Conservation (phyloP, 257 asterid species). For the Solanum chmielewskii region DNA sequence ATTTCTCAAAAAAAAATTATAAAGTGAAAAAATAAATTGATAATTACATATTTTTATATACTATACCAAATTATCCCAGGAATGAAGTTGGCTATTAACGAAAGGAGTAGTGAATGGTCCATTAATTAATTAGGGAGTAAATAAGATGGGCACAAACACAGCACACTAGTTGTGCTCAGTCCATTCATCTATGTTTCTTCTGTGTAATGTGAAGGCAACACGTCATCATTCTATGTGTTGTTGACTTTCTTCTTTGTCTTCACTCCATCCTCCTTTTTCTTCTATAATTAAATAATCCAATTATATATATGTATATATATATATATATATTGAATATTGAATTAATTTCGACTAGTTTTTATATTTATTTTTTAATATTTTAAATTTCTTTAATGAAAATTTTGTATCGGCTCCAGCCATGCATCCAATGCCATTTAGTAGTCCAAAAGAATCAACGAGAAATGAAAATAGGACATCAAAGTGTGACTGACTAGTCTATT, state of each 20-base stretch:
- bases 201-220: background rate
- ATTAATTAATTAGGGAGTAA: too few relatives aligned
- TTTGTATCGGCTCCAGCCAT: background rate
- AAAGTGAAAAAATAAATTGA: too few relatives aligned
- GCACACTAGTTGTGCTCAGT: background rate
- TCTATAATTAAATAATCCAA: background rate
- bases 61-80: too few relatives aligned
- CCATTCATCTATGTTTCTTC: background rate
- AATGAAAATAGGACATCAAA: background rate
- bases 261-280: background rate
- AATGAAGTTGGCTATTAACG: too few relatives aligned
- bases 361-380: too few relatives aligned
- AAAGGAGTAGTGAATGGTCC: too few relatives aligned
- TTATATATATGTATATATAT: too few relatives aligned
- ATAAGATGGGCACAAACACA: background rate
- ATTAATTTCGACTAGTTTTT: too few relatives aligned
- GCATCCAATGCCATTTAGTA: background rate
- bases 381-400: too few relatives aligned
- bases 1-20: too few relatives aligned
- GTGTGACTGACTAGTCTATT: background rate
- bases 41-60: too few relatives aligned
- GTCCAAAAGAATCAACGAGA: background rate
- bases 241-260: background rate
- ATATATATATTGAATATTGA: too few relatives aligned
- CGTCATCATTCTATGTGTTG: background rate